These are phyloP conservation scores for Bothriochloa decipiens DNA, from an alignment of 176 grass and related monocot species.

Conservation along the genomic window DNA sequence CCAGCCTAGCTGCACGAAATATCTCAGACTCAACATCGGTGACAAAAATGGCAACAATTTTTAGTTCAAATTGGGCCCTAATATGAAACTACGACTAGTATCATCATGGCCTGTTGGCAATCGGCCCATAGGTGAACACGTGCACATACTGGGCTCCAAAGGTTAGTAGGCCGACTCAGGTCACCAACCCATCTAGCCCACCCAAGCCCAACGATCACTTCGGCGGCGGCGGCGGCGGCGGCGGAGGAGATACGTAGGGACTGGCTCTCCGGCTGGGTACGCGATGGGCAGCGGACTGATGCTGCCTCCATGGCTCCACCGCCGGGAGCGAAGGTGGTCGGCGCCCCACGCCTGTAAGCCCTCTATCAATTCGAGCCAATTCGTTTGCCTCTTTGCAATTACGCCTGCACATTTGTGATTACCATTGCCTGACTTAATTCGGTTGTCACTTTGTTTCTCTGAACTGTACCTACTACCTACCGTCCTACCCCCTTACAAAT, in stretches of 20 bases:
- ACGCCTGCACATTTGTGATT: background rate
- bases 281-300: background rate
- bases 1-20: no score
- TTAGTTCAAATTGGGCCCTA: no score
- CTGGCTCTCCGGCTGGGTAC: no score
- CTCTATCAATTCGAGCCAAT: background rate
- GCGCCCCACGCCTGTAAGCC: background rate
- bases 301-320: background rate
- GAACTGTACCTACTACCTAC: no score
- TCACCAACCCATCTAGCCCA: no score
- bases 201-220: background rate
- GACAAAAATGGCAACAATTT: no score
- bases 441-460: background rate
- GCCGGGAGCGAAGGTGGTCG: background rate
- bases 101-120: background rate
- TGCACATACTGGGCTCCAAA: background rate
- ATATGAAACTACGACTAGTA: no score
- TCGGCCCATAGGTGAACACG: background rate
- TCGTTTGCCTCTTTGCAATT: background rate
- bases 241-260: background rate
- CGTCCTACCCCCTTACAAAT: no score
- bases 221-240: background rate
- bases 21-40: no score
- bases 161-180: background rate
- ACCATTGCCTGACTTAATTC: background rate